These are phyloP conservation scores for Collybia nuda DNA, from an alignment of 768 basidiomycete species.

Conservation along the genomic window DNA sequence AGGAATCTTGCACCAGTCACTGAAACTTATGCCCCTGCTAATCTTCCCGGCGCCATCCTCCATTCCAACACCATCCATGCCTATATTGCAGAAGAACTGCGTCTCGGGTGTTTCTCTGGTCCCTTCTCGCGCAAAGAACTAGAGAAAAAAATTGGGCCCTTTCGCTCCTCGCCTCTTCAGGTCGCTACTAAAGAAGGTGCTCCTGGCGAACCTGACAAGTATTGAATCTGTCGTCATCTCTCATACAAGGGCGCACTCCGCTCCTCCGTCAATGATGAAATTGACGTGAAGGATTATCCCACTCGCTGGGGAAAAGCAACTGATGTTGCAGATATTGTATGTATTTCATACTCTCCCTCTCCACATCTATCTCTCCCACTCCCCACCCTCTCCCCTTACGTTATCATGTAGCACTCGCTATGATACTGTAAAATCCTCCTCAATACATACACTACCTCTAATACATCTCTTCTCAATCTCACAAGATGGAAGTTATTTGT, in stretches of 20 bases:
- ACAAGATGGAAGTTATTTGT: not conserved
- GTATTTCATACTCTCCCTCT: slow-evolving; percentile 1
- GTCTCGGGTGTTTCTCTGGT: slow-evolving; percentile 4
- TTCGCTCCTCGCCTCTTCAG: not conserved
- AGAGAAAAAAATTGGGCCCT: slow-evolving; percentile 2
- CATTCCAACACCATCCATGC: not conserved
- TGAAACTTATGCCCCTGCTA: not conserved
- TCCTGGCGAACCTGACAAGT: slow-evolving; percentile 16
- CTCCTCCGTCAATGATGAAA: slow-evolving; percentile 18
- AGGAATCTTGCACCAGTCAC: slow-evolving; percentile 3
- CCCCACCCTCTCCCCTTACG: not conserved
- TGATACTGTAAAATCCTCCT: too few relatives aligned
- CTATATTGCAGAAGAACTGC: slow-evolving; percentile 2
- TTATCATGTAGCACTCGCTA: not conserved
- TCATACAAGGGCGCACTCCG: slow-evolving; percentile 13
- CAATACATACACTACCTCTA: too few relatives aligned
- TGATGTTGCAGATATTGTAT: slow-evolving; percentile 13
- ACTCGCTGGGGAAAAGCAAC: slow-evolving; percentile 19
- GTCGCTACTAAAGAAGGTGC: slow-evolving; percentile 7
- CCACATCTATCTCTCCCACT: too few relatives aligned
- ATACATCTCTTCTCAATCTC: not conserved
- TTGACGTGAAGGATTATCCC: slow-evolving; percentile 19
- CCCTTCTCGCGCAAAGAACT: slow-evolving; percentile 2
- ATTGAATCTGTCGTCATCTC: slow-evolving; percentile 15
- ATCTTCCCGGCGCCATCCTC: not conserved